A percentile compares a stretch with the other conserved stretches of the same genome.
phyloP scores from a whole-genome alignment of 2,329 filamentous ascomycete species.

The Talaromyces sp. region DNA sequence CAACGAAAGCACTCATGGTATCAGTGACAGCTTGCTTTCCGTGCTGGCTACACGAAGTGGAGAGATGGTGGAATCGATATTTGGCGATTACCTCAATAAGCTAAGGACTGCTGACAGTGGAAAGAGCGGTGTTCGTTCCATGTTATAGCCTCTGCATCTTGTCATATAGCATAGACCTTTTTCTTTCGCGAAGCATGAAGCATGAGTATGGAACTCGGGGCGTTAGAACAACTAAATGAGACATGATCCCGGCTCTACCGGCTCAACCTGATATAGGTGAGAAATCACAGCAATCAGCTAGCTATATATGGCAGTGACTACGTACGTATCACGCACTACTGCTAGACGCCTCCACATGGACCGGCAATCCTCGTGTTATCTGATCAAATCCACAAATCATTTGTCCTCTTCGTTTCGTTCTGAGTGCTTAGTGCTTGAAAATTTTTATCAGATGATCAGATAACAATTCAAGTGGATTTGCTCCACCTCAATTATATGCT shows the following conservation, averaged over 20 bases:
- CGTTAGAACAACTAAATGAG: background rate
- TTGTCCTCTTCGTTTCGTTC: background rate
- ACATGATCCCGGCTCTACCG: background rate
- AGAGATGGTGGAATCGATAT: conserved; percentile 74
- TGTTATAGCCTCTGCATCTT: background rate
- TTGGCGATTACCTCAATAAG: conserved; percentile 46
- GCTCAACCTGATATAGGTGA: background rate
- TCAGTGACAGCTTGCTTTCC: conserved; percentile 78
- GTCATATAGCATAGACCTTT: background rate
- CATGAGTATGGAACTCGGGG: background rate
- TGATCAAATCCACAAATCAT: conserved; percentile 1
- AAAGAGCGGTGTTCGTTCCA: background rate
- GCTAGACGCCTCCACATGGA: background rate
- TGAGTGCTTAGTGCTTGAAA: background rate
- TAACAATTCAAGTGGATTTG: background rate
- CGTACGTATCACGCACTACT: background rate
- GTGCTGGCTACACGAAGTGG: conserved; percentile 72
- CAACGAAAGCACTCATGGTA: conserved; percentile 84
- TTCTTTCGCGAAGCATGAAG: background rate
- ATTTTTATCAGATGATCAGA: conserved; percentile 13
- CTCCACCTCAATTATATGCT: background rate
- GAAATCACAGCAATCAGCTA: background rate
- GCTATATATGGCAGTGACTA: background rate
- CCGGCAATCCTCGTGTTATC: conserved; percentile 1
- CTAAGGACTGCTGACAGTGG: conserved; percentile 19